Evolutionary conservation across 1,284 basidiomycete species (phyloP).

Genomic region (Leccinum colubrinum): DNA sequence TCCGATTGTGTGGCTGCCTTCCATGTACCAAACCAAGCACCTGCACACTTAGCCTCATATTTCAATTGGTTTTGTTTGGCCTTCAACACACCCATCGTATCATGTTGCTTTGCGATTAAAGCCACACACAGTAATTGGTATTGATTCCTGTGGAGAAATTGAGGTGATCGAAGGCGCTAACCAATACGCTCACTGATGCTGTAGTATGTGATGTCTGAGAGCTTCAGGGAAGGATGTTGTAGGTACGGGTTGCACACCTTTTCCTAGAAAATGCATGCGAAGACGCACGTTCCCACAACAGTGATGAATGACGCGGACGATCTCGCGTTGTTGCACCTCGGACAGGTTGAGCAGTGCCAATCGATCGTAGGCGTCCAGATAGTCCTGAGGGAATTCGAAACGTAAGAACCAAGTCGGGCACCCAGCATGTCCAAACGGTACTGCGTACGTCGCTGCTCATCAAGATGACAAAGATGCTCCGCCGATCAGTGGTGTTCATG

Average conservation of each 20-base stretch:
- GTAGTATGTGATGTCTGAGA: not conserved
- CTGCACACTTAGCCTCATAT: not conserved
- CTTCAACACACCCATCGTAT: no score
- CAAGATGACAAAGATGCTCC: constrained; percentile 40
- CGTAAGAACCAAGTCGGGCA: not conserved
- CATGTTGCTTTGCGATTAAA: not conserved
- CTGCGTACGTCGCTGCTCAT: constrained; percentile 87
- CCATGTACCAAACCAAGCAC: not conserved
- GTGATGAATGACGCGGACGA: no score
- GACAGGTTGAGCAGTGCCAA: no score
- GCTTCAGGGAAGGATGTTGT: not conserved
- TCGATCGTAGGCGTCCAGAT: no score
- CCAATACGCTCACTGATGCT: not conserved
- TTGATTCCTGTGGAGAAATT: not conserved
- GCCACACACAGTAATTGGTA: not conserved
- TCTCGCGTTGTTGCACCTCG: no score
- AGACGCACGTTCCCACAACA: not conserved
- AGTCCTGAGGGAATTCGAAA: constrained; percentile 44
- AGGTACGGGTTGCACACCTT: no score
- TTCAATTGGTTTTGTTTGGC: not conserved
- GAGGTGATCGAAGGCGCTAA: not conserved
- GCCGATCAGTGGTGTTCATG: no score
- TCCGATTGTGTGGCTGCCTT: not conserved
- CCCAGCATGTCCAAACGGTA: not conserved
- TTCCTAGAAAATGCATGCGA: not conserved